Percentiles rank a stretch among this genome's conserved stretches.
phyloP scores from a whole-genome alignment of 2,329 filamentous ascomycete genomes.

The Trichophyton rubrum region DNA sequence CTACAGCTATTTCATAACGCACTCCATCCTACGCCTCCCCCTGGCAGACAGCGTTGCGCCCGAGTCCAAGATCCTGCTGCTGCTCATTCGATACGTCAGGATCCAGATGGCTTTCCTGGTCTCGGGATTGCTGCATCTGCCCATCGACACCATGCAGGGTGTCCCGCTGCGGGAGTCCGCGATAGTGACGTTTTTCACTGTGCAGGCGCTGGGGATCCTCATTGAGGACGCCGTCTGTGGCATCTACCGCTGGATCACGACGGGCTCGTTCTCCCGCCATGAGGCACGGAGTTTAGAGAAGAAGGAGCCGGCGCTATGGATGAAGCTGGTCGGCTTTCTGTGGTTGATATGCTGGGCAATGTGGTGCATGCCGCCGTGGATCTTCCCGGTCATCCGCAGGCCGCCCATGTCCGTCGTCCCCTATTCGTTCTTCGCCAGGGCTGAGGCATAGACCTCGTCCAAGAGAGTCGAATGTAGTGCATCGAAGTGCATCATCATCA shows the following conservation, averaged over 20 bases:
- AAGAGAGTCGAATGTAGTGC: background rate
- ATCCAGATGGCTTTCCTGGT: constrained; percentile 6
- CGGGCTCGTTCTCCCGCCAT: background rate
- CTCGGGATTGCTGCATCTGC: constrained; percentile 9
- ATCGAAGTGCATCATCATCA: too few species aligned
- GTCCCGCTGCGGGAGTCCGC: constrained; percentile 8
- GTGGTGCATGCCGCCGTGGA: background rate
- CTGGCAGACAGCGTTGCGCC: background rate
- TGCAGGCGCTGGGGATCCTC: constrained; percentile 8
- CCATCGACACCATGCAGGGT: constrained; percentile 5
- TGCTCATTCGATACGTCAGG: constrained; percentile 5
- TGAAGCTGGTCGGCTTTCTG: background rate
- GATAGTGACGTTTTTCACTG: constrained; percentile 7
- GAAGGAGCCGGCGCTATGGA: background rate
- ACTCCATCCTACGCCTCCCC: background rate
- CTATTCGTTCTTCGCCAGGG: background rate
- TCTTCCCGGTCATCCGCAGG: background rate
- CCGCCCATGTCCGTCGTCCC: background rate
- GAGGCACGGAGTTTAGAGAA: background rate
- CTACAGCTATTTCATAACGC: background rate
- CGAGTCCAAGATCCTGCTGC: background rate
- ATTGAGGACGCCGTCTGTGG: constrained; percentile 8
- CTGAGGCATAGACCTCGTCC: background rate
- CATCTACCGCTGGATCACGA: constrained; percentile 1
- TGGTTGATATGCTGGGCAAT: background rate